These are phyloP conservation scores for Austroboletus niveus DNA, from an alignment of 1,284 basidiomycete species.

Conservation along the genomic window DNA sequence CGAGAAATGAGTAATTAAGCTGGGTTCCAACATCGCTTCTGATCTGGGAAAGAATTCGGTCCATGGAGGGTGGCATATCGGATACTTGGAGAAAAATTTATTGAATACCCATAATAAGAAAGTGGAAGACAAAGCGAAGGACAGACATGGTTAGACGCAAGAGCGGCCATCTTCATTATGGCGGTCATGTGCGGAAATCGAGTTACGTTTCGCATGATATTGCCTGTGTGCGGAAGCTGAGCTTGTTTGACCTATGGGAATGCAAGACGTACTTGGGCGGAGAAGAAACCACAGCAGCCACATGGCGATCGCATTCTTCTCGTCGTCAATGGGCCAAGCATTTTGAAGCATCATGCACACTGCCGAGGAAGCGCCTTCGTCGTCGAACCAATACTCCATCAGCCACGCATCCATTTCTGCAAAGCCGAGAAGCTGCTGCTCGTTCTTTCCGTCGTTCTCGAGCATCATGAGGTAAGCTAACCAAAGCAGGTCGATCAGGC, in stretches of 20 bases:
- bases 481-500: slow-evolving; percentile 52
- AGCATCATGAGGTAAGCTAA: slow-evolving; percentile 72
- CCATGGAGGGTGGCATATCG: slow-evolving; percentile 56
- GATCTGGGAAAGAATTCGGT: slow-evolving; percentile 48
- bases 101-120: slow-evolving; percentile 11
- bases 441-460: slow-evolving; percentile 81
- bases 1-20: slow-evolving; percentile 42
- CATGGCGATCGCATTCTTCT: slow-evolving; percentile 57
- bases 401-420: slow-evolving; percentile 49
- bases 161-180: slow-evolving; percentile 57
- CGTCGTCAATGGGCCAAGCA: slow-evolving; percentile 56
- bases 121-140: neutral
- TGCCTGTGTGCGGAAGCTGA: slow-evolving; percentile 37
- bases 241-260: neutral
- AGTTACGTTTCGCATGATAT: slow-evolving; percentile 32
- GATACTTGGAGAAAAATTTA: slow-evolving; percentile 45
- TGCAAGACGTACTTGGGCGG: slow-evolving; percentile 48
- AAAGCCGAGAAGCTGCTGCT: slow-evolving; percentile 59
- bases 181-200: slow-evolving; percentile 45
- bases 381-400: slow-evolving; percentile 52
- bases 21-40: slow-evolving; percentile 17
- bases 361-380: slow-evolving; percentile 45
- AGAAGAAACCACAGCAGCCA: slow-evolving; percentile 76
- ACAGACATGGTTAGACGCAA: slow-evolving; percentile 66
- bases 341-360: slow-evolving; percentile 36